These are phyloP conservation scores for Syncephalis plumigaleata DNA, from an alignment of 371 early-diverging fungal species.

Conservation along the genomic window DNA sequence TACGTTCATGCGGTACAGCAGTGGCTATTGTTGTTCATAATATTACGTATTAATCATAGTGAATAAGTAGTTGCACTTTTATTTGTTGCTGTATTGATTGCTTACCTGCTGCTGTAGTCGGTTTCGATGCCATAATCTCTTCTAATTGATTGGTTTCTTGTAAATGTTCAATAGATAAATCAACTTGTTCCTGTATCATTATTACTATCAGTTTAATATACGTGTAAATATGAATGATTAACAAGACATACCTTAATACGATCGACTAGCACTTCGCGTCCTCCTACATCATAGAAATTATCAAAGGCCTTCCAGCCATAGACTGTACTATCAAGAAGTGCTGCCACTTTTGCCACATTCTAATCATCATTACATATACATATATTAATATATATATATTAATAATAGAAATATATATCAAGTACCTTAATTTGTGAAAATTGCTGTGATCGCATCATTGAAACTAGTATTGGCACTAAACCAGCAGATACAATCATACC, in stretches of 20 bases:
- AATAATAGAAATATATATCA: no score
- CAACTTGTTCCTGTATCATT: not conserved
- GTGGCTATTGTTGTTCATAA: slow-evolving; percentile 1
- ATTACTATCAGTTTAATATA: no score
- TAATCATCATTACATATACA: no score
- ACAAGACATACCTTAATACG: slow-evolving; percentile 29
- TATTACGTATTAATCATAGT: no score
- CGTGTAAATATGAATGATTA: no score
- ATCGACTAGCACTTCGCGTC: slow-evolving; percentile 53
- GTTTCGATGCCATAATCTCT: no score
- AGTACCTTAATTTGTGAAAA: slow-evolving; percentile 34
- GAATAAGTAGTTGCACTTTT: no score
- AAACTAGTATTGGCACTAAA: slow-evolving; percentile 54
- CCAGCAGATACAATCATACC: slow-evolving; percentile 85
- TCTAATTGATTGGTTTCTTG: not conserved
- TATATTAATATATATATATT: no score
- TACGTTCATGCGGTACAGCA: slow-evolving; percentile 28
- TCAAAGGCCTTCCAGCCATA: slow-evolving; percentile 63
- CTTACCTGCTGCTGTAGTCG: no score
- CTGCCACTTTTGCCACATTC: slow-evolving; percentile 48
- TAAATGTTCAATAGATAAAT: not conserved
- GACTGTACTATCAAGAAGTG: slow-evolving; percentile 62
- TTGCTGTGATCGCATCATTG: slow-evolving; percentile 30
- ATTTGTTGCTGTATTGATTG: no score
- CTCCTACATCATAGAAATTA: slow-evolving; percentile 65